A percentile compares a stretch with the other conserved stretches of the same genome.
phyloP scores from a whole-genome alignment of 805 yeast genomes.

The Pichia sporocuriosa region DNA sequence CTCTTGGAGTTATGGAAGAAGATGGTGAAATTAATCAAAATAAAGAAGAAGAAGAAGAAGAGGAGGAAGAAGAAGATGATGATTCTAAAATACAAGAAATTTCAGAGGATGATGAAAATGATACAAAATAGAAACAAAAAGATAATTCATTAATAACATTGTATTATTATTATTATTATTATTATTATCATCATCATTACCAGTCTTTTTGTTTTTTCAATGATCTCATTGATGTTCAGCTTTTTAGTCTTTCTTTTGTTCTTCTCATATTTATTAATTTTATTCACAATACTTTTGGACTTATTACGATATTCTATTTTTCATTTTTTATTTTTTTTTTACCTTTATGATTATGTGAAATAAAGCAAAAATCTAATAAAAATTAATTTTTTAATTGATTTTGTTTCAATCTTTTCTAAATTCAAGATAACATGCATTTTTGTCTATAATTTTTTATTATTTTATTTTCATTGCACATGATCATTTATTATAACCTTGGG shows the following conservation, averaged over 20 bases:
- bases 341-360: no score
- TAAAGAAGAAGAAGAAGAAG: constrained; percentile 22
- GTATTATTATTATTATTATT: not conserved
- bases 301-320: not conserved
- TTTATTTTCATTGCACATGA: not conserved
- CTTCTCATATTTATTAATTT: no score
- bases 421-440: constrained; percentile 3
- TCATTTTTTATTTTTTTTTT: not conserved
- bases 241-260: no score
- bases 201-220: no score
- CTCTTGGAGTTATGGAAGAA: constrained; percentile 35
- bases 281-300: no score
- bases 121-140: not conserved
- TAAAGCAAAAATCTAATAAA: no score
- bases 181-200: no score
- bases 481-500: not conserved
- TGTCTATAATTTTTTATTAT: not conserved
- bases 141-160: not conserved
- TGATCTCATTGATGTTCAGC: no score
- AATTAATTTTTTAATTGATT: constrained; percentile 1
- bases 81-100: constrained; percentile 12
- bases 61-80: constrained; percentile 16
- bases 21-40: constrained; percentile 27
- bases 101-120: constrained; percentile 2
- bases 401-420: constrained; percentile 6